Evolutionary conservation across 225 moss, liverwort and hornwort genomes (phyloP).

Genomic region (Ulota crispa): DNA sequence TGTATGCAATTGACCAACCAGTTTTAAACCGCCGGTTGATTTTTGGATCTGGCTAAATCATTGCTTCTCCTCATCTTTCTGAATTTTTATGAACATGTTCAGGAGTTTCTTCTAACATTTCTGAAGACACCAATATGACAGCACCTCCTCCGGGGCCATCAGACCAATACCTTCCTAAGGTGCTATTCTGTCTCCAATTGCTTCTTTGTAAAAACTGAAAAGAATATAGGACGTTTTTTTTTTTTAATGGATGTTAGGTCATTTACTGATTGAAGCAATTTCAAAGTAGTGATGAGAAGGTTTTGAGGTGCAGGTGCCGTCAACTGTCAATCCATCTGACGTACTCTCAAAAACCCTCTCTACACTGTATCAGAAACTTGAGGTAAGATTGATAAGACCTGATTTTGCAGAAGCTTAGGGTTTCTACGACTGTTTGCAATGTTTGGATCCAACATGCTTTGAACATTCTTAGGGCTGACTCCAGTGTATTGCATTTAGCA

Average conservation of each 20-base stretch:
- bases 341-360: slow-evolving; percentile 43
- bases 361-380: slow-evolving; percentile 56
- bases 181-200: slow-evolving; percentile 12
- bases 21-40: neutral
- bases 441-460: neutral
- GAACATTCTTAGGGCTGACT: neutral
- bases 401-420: neutral
- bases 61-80: neutral
- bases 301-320: slow-evolving; percentile 38
- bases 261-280: neutral
- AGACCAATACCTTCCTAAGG: slow-evolving; percentile 42
- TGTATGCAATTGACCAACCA: neutral
- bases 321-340: slow-evolving; percentile 18
- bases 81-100: slow-evolving; percentile 1
- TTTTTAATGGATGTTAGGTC: neutral
- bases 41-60: neutral
- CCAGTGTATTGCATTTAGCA: neutral
- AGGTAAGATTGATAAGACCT: slow-evolving; percentile 33
- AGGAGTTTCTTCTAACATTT: slow-evolving; percentile 31
- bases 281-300: neutral
- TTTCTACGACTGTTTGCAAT: neutral
- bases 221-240: slow-evolving; percentile 2
- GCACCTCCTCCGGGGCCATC: slow-evolving; percentile 21
- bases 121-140: slow-evolving; percentile 30
- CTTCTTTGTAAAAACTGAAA: neutral